phyloP scores from a whole-genome alignment of 2,329 filamentous ascomycete species.

The Akanthomyces lecanii region DNA sequence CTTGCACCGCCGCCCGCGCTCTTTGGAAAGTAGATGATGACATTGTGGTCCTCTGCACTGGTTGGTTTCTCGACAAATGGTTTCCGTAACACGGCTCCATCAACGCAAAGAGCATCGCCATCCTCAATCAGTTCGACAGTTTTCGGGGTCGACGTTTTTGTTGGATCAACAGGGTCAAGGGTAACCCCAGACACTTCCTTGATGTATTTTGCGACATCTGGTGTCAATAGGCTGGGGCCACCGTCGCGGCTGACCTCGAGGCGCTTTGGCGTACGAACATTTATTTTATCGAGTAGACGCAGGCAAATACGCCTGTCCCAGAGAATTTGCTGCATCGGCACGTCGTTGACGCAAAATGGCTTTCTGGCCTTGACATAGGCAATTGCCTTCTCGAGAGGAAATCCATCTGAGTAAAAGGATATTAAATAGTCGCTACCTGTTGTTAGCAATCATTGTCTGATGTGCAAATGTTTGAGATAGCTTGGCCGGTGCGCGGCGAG shows the following conservation, averaged over 20 bases:
- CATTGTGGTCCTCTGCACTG: conserved; percentile 98
- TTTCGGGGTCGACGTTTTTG: conserved; percentile 57
- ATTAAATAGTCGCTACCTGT: conserved; percentile 78
- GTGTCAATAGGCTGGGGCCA: conserved; percentile 71
- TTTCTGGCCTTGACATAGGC: conserved; percentile 90
- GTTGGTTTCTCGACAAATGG: conserved; percentile 98
- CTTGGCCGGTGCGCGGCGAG: conserved; percentile 19
- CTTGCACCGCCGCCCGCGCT: conserved; percentile 83
- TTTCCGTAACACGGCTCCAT: conserved; percentile 76
- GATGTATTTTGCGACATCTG: conserved; percentile 76
- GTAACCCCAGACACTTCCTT: conserved; percentile 74
- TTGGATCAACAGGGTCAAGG: conserved; percentile 66
- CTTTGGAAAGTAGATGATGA: conserved; percentile 93
- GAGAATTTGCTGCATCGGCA: conserved; percentile 93
- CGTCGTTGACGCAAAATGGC: conserved; percentile 95
- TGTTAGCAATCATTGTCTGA: conserved; percentile 23
- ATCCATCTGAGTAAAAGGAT: conserved; percentile 97
- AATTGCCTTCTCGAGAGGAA: conserved; percentile 94
- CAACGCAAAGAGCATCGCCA: conserved; percentile 81
- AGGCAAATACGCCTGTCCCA: conserved; percentile 94
- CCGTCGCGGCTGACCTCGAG: conserved; percentile 92
- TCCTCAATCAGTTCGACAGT: conserved; percentile 85
- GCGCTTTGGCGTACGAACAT: conserved; percentile 82
- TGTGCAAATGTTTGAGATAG: not conserved
- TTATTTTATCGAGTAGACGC: conserved; percentile 79